phyloP scores from a whole-genome alignment of 1,139 yeast species.

The Taphrina flavorubra region DNA sequence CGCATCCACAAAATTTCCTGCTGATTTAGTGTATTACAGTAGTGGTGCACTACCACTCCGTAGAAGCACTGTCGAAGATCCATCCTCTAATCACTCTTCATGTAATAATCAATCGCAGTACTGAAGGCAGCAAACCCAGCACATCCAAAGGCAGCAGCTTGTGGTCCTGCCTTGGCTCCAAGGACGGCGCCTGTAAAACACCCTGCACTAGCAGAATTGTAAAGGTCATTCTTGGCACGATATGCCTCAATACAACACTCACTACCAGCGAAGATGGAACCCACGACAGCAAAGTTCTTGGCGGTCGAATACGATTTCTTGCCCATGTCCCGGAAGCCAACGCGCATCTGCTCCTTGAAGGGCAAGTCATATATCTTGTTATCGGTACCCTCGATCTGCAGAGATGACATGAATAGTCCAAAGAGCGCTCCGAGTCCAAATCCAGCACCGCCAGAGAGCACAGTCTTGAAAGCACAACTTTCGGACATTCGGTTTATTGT shows the following conservation, averaged over 20 bases:
- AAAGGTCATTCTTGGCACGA: constrained; percentile 89
- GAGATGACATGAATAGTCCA: constrained; percentile 94
- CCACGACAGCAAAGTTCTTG: constrained; percentile 92
- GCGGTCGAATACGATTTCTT: constrained; percentile 84
- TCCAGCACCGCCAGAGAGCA: constrained; percentile 91
- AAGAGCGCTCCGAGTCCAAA: constrained; percentile 95
- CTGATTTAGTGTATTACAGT: too few species aligned
- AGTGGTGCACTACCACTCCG: neutral
- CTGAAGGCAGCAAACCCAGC: constrained; percentile 98
- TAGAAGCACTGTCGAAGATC: neutral
- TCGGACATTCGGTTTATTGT: constrained; percentile 34
- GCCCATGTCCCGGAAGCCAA: constrained; percentile 93
- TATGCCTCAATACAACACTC: constrained; percentile 81
- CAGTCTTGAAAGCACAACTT: constrained; percentile 87
- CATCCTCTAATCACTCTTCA: constrained; percentile 19
- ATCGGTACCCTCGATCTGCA: constrained; percentile 58
- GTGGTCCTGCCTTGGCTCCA: constrained; percentile 91
- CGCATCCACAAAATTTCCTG: too few species aligned
- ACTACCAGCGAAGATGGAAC: constrained; percentile 90
- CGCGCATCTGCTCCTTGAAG: constrained; percentile 86
- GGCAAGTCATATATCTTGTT: constrained; percentile 74
- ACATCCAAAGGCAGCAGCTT: constrained; percentile 88
- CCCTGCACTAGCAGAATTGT: constrained; percentile 91
- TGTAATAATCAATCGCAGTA: constrained; percentile 59
- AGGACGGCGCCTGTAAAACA: constrained; percentile 92